These are phyloP conservation scores for Verticillium albo-atrum DNA, from an alignment of 2,329 filamentous ascomycete species.

Conservation along the genomic window DNA sequence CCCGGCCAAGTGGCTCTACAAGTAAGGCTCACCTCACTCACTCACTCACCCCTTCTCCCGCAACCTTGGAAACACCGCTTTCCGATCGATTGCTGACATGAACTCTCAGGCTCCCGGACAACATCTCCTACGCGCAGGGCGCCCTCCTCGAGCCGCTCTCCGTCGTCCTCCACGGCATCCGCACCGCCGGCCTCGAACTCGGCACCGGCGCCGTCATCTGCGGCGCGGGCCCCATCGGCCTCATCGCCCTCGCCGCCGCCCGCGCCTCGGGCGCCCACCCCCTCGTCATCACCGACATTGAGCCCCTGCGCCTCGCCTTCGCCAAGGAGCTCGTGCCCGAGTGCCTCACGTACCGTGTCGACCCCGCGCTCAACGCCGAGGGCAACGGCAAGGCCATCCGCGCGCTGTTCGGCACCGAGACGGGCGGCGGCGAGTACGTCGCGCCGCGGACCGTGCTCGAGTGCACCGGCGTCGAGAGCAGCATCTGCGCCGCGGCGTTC, in stretches of 20 bases:
- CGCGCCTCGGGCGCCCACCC: slow-evolving; percentile 60
- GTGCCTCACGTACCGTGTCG: slow-evolving; percentile 49
- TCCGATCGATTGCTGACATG: not conserved
- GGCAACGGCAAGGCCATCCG: slow-evolving; percentile 49
- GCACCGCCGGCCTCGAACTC: slow-evolving; percentile 45
- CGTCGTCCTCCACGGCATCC: slow-evolving; percentile 59
- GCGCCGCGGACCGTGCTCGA: slow-evolving; percentile 57
- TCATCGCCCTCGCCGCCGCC: slow-evolving; percentile 53
- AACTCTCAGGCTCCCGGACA: slow-evolving; percentile 42
- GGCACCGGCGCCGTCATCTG: slow-evolving; percentile 53
- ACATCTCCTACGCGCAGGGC: slow-evolving; percentile 51
- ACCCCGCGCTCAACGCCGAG: slow-evolving; percentile 36
- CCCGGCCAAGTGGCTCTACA: slow-evolving; percentile 55
- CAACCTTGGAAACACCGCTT: too few species aligned
- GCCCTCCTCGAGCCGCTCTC: slow-evolving; percentile 62
- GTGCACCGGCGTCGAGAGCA: slow-evolving; percentile 63
- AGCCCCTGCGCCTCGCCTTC: slow-evolving; percentile 50
- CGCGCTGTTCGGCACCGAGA: slow-evolving; percentile 40
- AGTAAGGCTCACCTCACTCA: slow-evolving; percentile 23
- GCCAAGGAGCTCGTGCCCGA: slow-evolving; percentile 52
- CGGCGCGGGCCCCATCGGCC: slow-evolving; percentile 60
- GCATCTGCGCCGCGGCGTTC: slow-evolving; percentile 54
- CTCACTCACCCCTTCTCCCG: too few species aligned
- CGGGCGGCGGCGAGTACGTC: slow-evolving; percentile 37
- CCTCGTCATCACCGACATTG: slow-evolving; percentile 60